Evolutionary conservation across 2,329 filamentous ascomycete genomes (phyloP).

Genomic region (Ophiosphaerella korrae): DNA sequence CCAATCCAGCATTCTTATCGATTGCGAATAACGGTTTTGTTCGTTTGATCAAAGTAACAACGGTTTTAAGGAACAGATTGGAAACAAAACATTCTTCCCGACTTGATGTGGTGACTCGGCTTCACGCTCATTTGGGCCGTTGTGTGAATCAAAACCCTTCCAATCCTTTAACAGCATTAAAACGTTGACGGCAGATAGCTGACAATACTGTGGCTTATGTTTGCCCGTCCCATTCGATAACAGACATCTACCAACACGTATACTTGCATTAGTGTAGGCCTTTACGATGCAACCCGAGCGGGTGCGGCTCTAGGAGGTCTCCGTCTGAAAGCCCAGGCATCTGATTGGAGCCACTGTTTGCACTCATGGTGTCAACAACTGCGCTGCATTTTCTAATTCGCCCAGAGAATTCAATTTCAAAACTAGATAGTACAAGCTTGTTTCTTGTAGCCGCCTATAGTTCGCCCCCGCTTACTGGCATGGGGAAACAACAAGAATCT

Average conservation of each 20-base stretch:
- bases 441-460: constrained; percentile 20
- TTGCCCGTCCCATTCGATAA: constrained; percentile 12
- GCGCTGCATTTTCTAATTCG: constrained; percentile 18
- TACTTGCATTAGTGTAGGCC: constrained; percentile 13
- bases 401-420: constrained; percentile 10
- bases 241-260: constrained; percentile 21
- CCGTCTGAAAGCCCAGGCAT: constrained; percentile 2
- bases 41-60: neutral
- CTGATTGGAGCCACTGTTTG: constrained; percentile 16
- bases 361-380: constrained; percentile 11
- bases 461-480: constrained; percentile 1
- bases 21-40: constrained; percentile 7
- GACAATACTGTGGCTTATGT: constrained; percentile 16
- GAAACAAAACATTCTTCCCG: neutral
- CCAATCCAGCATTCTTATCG: constrained; percentile 11
- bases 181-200: constrained; percentile 13
- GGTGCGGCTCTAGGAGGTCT: constrained; percentile 21
- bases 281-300: constrained; percentile 2
- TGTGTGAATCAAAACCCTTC: too few species aligned
- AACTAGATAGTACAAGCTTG: constrained; percentile 11
- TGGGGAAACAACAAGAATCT: neutral
- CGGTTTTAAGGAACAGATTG: neutral
- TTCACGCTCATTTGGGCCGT: neutral
- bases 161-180: too few species aligned
- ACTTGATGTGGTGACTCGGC: neutral